Percentiles rank a stretch among this genome's conserved stretches.
Evolutionary conservation across 192 early-diverging fungal species (phyloP).

Genomic region (Helicostylum pulchrum): DNA sequence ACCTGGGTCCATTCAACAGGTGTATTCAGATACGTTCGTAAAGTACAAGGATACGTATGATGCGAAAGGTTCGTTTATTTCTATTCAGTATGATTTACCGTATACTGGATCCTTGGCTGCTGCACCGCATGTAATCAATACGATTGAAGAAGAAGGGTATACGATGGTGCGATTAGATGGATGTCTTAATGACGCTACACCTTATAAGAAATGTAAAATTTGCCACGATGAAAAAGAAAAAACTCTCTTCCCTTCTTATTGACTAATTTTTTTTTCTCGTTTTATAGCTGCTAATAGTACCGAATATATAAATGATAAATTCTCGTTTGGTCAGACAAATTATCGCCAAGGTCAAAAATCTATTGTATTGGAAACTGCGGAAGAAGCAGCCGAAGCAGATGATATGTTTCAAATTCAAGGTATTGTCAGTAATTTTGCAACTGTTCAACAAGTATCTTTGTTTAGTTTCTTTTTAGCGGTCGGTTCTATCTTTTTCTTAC

Average conservation of each 20-base stretch:
- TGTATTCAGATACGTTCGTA: constrained; percentile 40
- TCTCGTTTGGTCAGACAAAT: constrained; percentile 35
- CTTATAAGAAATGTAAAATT: constrained; percentile 45
- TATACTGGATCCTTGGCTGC: constrained; percentile 41
- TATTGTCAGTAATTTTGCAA: no score
- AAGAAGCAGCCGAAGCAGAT: background rate
- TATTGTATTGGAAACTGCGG: constrained; percentile 4
- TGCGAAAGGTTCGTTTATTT: constrained; percentile 47
- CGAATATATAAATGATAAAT: constrained; percentile 43
- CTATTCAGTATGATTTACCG: constrained; percentile 48
- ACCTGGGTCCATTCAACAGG: constrained; percentile 29
- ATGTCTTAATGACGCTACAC: constrained; percentile 41
- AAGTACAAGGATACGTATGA: constrained; percentile 47
- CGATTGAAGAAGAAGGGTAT: constrained; percentile 47
- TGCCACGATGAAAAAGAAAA: no score
- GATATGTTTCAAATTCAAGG: background rate
- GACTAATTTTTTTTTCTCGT: background rate
- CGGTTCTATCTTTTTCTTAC: background rate
- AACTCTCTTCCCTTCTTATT: background rate
- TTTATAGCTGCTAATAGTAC: constrained; percentile 24
- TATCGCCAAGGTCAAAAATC: constrained; percentile 44
- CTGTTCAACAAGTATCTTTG: background rate
- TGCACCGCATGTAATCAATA: constrained; percentile 38
- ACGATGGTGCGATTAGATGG: constrained; percentile 53
- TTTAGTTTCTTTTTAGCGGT: background rate